These are phyloP conservation scores for Fusarium sp. DNA, from an alignment of 2,329 filamentous ascomycete genomes.

Conservation along the genomic window DNA sequence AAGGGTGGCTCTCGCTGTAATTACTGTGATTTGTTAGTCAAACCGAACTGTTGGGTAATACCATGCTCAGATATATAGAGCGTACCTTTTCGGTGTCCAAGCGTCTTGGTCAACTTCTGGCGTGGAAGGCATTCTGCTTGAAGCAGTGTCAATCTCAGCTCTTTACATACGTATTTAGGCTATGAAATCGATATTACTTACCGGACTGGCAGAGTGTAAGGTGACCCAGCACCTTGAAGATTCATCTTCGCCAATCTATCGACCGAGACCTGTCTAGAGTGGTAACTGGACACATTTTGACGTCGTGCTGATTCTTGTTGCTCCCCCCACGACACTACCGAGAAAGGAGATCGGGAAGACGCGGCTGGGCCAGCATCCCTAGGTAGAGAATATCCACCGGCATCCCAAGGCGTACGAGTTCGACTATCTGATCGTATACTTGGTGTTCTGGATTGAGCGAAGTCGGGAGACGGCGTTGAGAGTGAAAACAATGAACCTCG, in stretches of 20 bases:
- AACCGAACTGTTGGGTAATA: not conserved
- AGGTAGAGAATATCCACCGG: conserved; percentile 62
- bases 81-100: conserved; percentile 42
- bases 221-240: conserved; percentile 24
- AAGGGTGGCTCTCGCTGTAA: conserved; percentile 35
- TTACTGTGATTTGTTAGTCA: conserved; percentile 22
- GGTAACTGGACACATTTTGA: conserved; percentile 32
- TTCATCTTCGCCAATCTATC: conserved; percentile 46
- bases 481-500: conserved; percentile 41
- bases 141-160: conserved; percentile 19
- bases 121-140: conserved; percentile 39
- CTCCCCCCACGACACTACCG: conserved; percentile 45
- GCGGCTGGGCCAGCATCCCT: conserved; percentile 56
- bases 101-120: conserved; percentile 41
- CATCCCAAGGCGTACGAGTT: conserved; percentile 64
- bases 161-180: not conserved
- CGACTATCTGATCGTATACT: conserved; percentile 40
- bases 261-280: conserved; percentile 51
- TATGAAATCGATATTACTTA: conserved; percentile 27
- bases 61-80: not conserved
- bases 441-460: conserved; percentile 41
- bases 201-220: conserved; percentile 45
- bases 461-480: conserved; percentile 54
- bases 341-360: conserved; percentile 39
- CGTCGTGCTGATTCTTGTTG: conserved; percentile 36